phyloP scores from a whole-genome alignment of 148 eudicot genomes.

The Chenopodium quinoa region DNA sequence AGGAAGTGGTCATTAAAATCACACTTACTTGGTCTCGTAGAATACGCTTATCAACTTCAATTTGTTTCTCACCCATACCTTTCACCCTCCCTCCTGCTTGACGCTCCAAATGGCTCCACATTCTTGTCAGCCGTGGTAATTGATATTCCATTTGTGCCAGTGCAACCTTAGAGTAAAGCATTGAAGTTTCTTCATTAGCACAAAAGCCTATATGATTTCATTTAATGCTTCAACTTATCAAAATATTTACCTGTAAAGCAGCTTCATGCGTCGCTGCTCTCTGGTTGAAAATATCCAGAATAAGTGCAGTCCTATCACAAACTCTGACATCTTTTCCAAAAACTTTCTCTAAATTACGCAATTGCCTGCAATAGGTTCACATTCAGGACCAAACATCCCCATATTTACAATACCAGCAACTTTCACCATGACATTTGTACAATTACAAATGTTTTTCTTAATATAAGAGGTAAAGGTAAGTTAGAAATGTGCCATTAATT shows the following conservation, averaged over 20 bases:
- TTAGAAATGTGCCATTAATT: not conserved
- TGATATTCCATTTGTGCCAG: slow-evolving; percentile 98
- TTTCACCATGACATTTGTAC: not conserved
- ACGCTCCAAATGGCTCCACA: slow-evolving; percentile 99
- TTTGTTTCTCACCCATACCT: slow-evolving; percentile 99
- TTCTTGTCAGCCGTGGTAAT: slow-evolving; percentile 80
- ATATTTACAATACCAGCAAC: not conserved
- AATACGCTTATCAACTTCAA: slow-evolving; percentile 99
- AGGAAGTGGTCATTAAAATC: slow-evolving; percentile 7
- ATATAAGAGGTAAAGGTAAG: not conserved
- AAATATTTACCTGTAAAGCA: slow-evolving; percentile 66
- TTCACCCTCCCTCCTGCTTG: slow-evolving; percentile 97
- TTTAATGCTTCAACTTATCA: not conserved
- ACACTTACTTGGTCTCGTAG: slow-evolving; percentile 79
- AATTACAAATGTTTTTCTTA: not conserved
- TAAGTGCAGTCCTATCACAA: slow-evolving; percentile 96
- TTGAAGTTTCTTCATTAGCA: slow-evolving; percentile 10
- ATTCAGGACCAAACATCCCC: slow-evolving; percentile 5
- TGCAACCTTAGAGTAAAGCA: slow-evolving; percentile 50
- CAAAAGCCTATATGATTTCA: not conserved
- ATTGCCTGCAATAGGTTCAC: slow-evolving; percentile 49
- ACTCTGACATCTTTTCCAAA: slow-evolving; percentile 93
- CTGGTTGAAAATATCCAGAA: slow-evolving; percentile 92
- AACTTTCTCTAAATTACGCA: slow-evolving; percentile 85
- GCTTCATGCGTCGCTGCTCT: slow-evolving; percentile 99